Evolutionary conservation across 2,329 filamentous ascomycete species (phyloP).

Genomic region (Botrytis medusae): DNA sequence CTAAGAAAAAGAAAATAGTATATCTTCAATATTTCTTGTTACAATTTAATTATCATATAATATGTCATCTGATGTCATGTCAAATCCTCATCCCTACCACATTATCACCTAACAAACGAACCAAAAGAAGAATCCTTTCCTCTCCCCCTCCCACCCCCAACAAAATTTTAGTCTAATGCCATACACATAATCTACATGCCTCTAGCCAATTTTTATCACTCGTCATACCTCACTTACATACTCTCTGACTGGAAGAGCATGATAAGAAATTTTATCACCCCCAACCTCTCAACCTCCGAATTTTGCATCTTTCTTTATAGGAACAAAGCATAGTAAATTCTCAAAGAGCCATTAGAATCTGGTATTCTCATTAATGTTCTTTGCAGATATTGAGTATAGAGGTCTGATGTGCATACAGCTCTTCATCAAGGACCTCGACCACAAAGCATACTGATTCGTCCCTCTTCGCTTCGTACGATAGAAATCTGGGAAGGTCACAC

Average conservation of each 20-base stretch:
- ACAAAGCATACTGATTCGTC: background rate
- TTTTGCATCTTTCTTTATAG: background rate
- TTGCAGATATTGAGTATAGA: fast-evolving
- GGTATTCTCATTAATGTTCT: background rate
- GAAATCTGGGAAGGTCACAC: background rate
- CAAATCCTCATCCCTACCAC: no score
- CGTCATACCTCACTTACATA: background rate
- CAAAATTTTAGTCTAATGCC: background rate
- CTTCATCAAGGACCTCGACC: background rate
- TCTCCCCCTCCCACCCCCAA: background rate
- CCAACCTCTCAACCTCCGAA: background rate
- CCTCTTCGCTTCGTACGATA: fast-evolving
- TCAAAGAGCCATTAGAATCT: background rate
- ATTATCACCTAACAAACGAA: background rate
- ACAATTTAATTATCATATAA: no score
- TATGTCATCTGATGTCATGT: no score
- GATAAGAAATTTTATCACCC: background rate
- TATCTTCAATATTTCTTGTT: no score
- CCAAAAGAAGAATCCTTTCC: background rate
- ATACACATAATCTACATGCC: background rate
- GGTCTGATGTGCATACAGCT: background rate
- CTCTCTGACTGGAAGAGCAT: background rate
- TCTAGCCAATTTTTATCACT: background rate
- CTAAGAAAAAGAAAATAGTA: no score
- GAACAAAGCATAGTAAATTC: fast-evolving